Evolutionary conservation across 139 green algal species (phyloP).

Genomic region (Yamagishiella unicocca): DNA sequence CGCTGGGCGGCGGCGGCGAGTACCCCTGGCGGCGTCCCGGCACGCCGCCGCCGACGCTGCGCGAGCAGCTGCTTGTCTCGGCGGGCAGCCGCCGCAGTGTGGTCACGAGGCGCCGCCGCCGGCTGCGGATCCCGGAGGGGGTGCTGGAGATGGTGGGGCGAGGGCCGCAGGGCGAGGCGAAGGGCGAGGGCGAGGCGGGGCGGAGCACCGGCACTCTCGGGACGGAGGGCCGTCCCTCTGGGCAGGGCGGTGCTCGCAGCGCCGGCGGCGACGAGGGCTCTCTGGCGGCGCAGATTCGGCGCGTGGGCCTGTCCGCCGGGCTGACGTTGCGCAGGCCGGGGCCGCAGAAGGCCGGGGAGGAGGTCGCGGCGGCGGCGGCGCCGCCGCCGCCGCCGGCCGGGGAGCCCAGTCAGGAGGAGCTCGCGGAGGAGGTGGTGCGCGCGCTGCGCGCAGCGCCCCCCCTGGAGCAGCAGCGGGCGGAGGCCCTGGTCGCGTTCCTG

Average conservation of each 20-base stretch:
- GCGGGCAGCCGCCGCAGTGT: neutral
- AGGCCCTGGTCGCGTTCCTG: conserved; percentile 18
- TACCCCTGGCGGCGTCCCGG: neutral
- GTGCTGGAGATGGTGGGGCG: conserved; percentile 5
- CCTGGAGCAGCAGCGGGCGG: neutral
- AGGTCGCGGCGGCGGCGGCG: neutral
- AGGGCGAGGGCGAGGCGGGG: neutral
- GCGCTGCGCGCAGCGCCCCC: neutral
- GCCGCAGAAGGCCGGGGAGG: neutral
- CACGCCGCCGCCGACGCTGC: neutral
- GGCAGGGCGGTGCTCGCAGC: neutral
- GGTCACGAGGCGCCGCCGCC: neutral
- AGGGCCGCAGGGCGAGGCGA: neutral
- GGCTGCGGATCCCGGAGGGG: neutral
- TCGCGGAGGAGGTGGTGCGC: neutral
- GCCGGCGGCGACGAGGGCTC: neutral
- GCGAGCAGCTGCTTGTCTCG: neutral
- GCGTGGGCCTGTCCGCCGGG: neutral
- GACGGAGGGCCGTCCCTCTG: no score
- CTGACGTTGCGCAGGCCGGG: neutral
- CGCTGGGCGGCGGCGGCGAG: neutral
- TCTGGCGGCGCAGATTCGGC: neutral
- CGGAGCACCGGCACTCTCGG: neutral
- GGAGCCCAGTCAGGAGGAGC: neutral
- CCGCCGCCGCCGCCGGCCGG: neutral